Conservation (phyloP, 768 basidiomycete genomes). For the Amyloporia xantha region DNA sequence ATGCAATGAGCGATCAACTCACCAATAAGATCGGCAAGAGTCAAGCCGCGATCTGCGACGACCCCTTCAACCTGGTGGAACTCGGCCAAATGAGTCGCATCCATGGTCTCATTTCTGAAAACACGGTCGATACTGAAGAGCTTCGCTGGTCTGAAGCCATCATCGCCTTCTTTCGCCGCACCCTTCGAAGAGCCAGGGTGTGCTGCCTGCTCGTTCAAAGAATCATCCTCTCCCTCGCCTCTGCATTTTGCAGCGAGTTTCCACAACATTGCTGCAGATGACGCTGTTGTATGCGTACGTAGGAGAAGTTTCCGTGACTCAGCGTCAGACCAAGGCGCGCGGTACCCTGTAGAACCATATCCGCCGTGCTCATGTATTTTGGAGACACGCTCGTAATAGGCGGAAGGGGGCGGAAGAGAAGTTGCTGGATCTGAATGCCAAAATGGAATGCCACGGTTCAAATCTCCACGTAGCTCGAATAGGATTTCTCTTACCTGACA, state of each 20-base stretch:
- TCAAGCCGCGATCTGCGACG: slow-evolving; percentile 88
- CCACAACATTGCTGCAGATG: slow-evolving; percentile 90
- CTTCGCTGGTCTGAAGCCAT: slow-evolving; percentile 88
- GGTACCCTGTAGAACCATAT: slow-evolving; percentile 92
- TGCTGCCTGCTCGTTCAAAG: slow-evolving; percentile 16
- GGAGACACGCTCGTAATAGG: slow-evolving; percentile 83
- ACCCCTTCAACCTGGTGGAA: slow-evolving; percentile 99
- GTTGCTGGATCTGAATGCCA: slow-evolving; percentile 59
- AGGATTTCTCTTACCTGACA: slow-evolving; percentile 58
- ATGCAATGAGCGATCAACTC: slow-evolving; percentile 13
- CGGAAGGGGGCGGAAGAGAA: slow-evolving; percentile 67
- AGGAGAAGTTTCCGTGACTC: slow-evolving; percentile 90
- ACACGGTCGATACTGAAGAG: slow-evolving; percentile 97
- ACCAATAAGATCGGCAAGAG: slow-evolving; percentile 95
- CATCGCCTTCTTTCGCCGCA: slow-evolving; percentile 31
- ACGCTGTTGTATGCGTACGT: slow-evolving; percentile 95
- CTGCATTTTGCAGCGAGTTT: slow-evolving; percentile 82
- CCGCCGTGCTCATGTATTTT: slow-evolving; percentile 81
- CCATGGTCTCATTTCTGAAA: slow-evolving; percentile 97
- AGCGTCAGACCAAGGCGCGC: slow-evolving; percentile 89
- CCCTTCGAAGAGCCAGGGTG: slow-evolving; percentile 22
- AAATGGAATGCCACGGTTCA: not conserved
- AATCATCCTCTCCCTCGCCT: slow-evolving; percentile 43
- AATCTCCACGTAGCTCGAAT: not conserved
- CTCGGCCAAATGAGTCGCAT: slow-evolving; percentile 96